Base-by-base conservation (phyloP, 192 early-diverging fungal genomes). In the Geosiphon pyriformis region DNA sequence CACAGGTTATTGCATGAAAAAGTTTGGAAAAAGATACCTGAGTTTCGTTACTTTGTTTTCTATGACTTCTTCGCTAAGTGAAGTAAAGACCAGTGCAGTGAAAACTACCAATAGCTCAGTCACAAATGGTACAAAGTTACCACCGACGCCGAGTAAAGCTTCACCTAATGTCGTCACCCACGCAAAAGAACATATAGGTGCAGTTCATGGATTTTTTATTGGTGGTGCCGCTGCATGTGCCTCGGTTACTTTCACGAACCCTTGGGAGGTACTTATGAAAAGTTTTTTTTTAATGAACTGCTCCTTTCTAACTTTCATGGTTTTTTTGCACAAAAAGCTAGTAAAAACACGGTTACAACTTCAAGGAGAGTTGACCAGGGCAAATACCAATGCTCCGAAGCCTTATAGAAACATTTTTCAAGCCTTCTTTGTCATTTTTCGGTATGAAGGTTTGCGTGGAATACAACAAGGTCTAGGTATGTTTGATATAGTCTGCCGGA, bases 171-270 rank as follows among this genome's bases (percentile, higher is more conserved):
- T n/a, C n/a, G n/a, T n/a, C n/a, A n/a, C 34, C 17, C 20, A 8
- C 15, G 31, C 65, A 22, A 67, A 57, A 49, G 55, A 67, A 12
- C 47, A 33, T 18, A 67, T 67, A 17, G 37, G 51, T n/a, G 76
- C 82, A 0, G 30, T 76, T 25, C 67, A 72, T 25, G 85, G 86
- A 2, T 94, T 93, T 78, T 60, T 88, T 22, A 80, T 87, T 12
- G 94, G 90, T 52, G 91, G 91, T 50, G 69, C 90, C 51, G 94
- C 94, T 27, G 92, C 92, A 25, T 94, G 92, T 74, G 85, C 87
- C 12, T 92, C 95, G 15, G 95, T 95, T 26, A 98, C 95, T 6
- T 88, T 98, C 60, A 94, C 93, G n/a, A 98, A 98, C 77, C 94
- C 94, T 1, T 86, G 89, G 75, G 93, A 97, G 85, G 92, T 92